Base-by-base conservation (phyloP, 768 basidiomycete genomes). In the Suillus discolor region DNA sequence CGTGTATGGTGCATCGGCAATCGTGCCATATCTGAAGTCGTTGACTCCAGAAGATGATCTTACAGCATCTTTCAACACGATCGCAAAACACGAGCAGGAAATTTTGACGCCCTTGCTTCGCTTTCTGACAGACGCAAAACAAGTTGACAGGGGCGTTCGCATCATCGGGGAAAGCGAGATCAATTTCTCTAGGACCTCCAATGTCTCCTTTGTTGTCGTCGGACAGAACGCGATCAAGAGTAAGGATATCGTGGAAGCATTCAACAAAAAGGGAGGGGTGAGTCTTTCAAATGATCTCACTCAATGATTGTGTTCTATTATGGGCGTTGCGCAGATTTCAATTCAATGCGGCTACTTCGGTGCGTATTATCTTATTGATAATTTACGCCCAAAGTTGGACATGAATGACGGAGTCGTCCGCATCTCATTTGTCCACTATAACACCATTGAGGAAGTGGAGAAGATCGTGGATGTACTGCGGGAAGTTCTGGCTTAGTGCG, bases 321-420 rank as follows among this genome's bases (percentile, higher is more conserved):
- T 34, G 42, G 2, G 34, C 36, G 36, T 42, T 36, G 12, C 18
- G n/a, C 69, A 93, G 92, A 83, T 92, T 57, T 91, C 91, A 0
- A 89, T 93, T 65, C 88, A 90, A 25, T 91, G 84, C 65, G 92
- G 92, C 1, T 88, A 93, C 72, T 92, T 89, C 71, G 91, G 92
- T 71, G 90, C 92, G 3, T 89, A 89, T 71, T 86, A 84, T 0
- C 77, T 92, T 20, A 77, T 90, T 9, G 79, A 82, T 12, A 76
- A 77, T 36, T 76, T 90, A 15, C 74, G 72, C n/a, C 89, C 90
- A 16, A 86, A 85, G 67, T 65, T 90, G 55, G 85, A 90, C 68
- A 71, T 81, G 0, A 80, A 82, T 0, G 90, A 92, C 66, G 90
- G 87, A 0, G 87, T 91, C 3, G 88, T 92, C 25, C 84, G 92